Evolutionary conservation across 2,329 filamentous ascomycete species (phyloP), one percentile per base, ranked within the genome.

Genomic region (Phaeomoniella chlamydospora): DNA sequence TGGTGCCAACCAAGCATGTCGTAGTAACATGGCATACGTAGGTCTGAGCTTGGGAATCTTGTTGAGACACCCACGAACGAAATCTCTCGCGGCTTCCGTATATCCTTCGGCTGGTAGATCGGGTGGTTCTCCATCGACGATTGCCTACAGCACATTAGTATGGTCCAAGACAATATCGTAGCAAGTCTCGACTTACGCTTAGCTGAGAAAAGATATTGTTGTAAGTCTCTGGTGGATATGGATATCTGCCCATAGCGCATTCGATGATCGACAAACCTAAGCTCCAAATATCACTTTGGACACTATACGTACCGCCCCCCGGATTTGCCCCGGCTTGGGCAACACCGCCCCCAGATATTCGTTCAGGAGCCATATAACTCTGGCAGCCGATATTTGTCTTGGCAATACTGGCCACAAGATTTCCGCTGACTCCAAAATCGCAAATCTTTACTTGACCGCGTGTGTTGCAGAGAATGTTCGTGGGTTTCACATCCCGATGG

Each of bases 351-450:
- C 84, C 85, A 5, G 85, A 85, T 49, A 98, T 98, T 45, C 90
- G 70, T 58, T 98, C 90, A 0, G 90, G 90, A 0, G 90, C 90
- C 90, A 98, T 98, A 62, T 98, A 98, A 53, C 87, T 94, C 61
- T 98, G 90, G 52, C 90, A 98, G 29, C 90, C 90, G 50, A 98
- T 98, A 54, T 98, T 98, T 17, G 90, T 98, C 61, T 92, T 94
- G 35, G 90, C 90, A 49, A 96, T 96, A 62, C 86, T 94, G 15
- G 90, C 88, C 15, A 98, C 90, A 15, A 98, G 64, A 50, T 98
- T 98, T 36, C 90, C 90, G 46, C 83, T 92, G 37, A 98, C 90
- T 38, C 90, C 90, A 56, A 98, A 98, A 58, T 98, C 90, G 59
- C 90, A 98, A 39, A 98, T 94, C 62, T 98, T 98, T 65, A 96